These are phyloP conservation scores for Penicillium sp. DNA, from an alignment of 2,329 filamentous ascomycete genomes.

Conservation along the genomic window DNA sequence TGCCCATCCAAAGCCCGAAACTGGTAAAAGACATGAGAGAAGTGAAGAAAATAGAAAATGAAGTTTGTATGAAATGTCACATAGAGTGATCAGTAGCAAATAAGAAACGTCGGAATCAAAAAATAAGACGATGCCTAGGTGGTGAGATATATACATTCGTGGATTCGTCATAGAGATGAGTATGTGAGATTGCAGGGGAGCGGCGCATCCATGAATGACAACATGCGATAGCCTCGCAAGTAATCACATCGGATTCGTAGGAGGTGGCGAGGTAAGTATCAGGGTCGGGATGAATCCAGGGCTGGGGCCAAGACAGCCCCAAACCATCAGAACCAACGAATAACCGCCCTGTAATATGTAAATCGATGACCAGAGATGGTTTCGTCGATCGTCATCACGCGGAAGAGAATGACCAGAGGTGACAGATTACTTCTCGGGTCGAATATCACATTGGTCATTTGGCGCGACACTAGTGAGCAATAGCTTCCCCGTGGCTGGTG, in stretches of 20 bases:
- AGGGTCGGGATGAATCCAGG: neutral
- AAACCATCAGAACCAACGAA: neutral
- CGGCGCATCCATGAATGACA: neutral
- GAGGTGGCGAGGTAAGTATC: neutral
- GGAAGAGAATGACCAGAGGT: neutral
- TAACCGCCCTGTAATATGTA: neutral
- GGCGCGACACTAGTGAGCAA: slow-evolving; percentile 27
- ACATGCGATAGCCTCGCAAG: neutral
- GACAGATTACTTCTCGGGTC: slow-evolving; percentile 6
- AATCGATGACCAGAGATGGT: neutral
- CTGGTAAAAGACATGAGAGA: slow-evolving; percentile 1
- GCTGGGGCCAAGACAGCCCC: neutral
- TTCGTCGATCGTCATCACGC: neutral
- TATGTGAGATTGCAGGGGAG: too few relatives aligned
- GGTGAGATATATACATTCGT: neutral
- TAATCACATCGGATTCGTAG: neutral
- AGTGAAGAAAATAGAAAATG: neutral
- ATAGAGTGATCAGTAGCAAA: too few relatives aligned
- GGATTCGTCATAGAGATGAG: neutral
- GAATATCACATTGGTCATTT: slow-evolving; percentile 12
- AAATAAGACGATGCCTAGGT: neutral
- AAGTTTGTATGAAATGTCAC: neutral
- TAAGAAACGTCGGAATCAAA: neutral
- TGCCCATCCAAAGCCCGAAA: slow-evolving; percentile 3
- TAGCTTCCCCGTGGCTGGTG: slow-evolving; percentile 18